phyloP scores from a whole-genome alignment of 2,329 filamentous ascomycete genomes.

The Sporothrix luriei region DNA sequence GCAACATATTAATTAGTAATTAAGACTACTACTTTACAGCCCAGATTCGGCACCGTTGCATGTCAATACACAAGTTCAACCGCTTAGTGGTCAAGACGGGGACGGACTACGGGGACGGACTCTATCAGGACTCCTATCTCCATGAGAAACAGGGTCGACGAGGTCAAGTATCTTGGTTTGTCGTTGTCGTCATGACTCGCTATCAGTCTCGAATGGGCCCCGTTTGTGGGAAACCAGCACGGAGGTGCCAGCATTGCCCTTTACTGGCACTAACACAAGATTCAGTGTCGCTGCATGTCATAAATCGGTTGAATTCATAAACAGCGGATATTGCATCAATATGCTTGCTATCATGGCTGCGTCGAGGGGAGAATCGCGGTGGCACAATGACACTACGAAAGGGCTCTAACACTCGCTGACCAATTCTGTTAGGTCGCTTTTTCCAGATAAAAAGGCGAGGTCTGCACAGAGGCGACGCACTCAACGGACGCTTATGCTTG shows the following conservation, averaged over 20 bases:
- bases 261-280: background rate
- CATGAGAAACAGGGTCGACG: constrained; percentile 19
- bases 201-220: constrained; percentile 4
- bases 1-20: background rate
- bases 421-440: no score
- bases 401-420: no score
- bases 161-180: background rate
- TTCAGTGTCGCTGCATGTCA: no score
- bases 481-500: background rate
- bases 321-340: constrained; percentile 1
- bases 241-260: background rate
- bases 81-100: no score
- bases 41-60: background rate
- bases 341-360: no score
- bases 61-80: background rate
- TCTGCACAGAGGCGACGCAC: background rate
- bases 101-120: background rate
- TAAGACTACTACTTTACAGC: constrained; percentile 8
- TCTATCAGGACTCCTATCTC: constrained; percentile 1
- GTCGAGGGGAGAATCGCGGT: no score
- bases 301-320: constrained; percentile 1
- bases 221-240: background rate
- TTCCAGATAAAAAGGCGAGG: no score
- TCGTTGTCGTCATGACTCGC: constrained; percentile 11
- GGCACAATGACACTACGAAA: no score